These are phyloP conservation scores for Boletus pseudopeckii DNA, from an alignment of 768 basidiomycete genomes.

Conservation along the genomic window DNA sequence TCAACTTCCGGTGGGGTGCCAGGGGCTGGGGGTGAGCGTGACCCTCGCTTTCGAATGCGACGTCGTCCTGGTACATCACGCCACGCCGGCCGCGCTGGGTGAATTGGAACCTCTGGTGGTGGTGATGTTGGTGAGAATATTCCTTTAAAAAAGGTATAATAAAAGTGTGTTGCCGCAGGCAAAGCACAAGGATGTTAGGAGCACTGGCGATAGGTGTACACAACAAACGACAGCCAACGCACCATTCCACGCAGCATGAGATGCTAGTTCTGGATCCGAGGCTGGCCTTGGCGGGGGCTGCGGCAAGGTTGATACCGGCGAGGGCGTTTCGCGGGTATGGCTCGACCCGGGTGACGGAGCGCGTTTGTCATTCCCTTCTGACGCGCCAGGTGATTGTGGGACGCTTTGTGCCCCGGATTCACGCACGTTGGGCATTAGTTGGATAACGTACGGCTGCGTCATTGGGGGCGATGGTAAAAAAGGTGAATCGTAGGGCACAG, in stretches of 20 bases:
- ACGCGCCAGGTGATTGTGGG: background rate
- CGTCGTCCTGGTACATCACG: background rate
- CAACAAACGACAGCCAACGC: background rate
- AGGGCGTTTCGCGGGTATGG: background rate
- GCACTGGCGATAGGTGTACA: background rate
- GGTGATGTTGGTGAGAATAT: no score
- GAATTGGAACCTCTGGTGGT: background rate
- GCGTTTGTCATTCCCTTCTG: background rate
- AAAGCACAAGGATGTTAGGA: background rate
- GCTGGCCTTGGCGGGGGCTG: background rate
- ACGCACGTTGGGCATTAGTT: background rate
- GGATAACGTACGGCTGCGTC: no score
- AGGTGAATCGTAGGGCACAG: no score
- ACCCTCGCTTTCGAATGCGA: background rate
- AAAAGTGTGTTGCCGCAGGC: background rate
- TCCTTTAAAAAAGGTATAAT: background rate
- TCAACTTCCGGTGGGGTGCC: constrained; percentile 54
- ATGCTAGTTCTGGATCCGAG: background rate
- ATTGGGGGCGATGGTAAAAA: no score
- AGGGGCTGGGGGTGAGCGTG: constrained; percentile 30
- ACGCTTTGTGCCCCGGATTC: background rate
- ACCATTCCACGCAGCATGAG: background rate
- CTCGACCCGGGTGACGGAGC: background rate
- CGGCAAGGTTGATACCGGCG: no score
- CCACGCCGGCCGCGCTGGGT: background rate